A percentile compares a stretch with the other conserved stretches of the same genome.
Evolutionary conservation across 73 alveolate genomes (phyloP).

Genomic region (Paramecium bursaria): DNA sequence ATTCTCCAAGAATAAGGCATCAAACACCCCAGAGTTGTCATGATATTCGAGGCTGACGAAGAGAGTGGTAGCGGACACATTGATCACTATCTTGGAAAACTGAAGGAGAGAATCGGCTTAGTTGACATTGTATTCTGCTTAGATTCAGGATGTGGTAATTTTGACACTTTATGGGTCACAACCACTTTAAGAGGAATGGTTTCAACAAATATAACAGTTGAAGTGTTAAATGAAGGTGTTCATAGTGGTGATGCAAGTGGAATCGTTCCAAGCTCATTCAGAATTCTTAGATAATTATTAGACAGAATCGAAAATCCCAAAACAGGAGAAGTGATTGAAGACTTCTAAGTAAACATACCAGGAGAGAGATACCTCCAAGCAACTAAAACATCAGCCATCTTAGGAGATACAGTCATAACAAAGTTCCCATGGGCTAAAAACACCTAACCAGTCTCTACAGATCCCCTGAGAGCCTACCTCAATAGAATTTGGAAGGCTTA

Average conservation of each 20-base stretch:
- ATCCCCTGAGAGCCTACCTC: conserved; percentile 58
- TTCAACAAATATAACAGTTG: conserved; percentile 83
- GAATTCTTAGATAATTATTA: conserved; percentile 83
- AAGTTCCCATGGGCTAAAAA: conserved; percentile 48
- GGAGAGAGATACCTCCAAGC: conserved; percentile 75
- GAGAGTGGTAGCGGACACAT: conserved; percentile 92
- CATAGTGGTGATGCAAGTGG: conserved; percentile 96
- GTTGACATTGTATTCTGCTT: conserved; percentile 89
- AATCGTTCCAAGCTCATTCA: conserved; percentile 92
- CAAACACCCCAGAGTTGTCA: conserved; percentile 87
- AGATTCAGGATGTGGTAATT: conserved; percentile 91
- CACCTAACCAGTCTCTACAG: conserved; percentile 48
- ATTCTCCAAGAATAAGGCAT: conserved; percentile 76
- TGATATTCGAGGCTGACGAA: conserved; percentile 94
- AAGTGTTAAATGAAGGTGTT: conserved; percentile 80
- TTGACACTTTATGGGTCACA: conserved; percentile 89
- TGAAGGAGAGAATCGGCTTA: conserved; percentile 75
- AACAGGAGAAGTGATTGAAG: conserved; percentile 82
- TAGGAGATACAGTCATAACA: conserved; percentile 54
- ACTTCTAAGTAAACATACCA: conserved; percentile 61
- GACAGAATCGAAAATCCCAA: conserved; percentile 89
- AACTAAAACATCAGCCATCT: conserved; percentile 74
- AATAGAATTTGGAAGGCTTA: conserved; percentile 86
- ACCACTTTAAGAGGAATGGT: conserved; percentile 89
- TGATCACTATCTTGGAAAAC: conserved; percentile 78